phyloP scores from a whole-genome alignment of 257 asterid species.

The Solanum sejunctum region DNA sequence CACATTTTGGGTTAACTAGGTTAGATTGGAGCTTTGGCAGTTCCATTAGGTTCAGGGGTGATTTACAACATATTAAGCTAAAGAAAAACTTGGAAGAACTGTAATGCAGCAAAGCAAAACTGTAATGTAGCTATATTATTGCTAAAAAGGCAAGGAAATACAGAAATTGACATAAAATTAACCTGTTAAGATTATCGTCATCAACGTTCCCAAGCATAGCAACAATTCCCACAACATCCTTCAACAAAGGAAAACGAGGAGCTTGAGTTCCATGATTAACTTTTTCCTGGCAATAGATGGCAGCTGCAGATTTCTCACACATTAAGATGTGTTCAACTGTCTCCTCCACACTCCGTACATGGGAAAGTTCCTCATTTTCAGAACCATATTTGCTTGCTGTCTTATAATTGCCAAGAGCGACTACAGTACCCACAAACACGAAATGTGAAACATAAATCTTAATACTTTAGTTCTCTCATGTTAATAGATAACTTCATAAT shows the following conservation, averaged over 20 bases:
- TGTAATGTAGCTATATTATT: neutral
- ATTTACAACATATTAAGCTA: neutral
- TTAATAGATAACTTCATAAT: too few relatives aligned
- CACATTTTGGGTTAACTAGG: too few relatives aligned
- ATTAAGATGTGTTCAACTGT: slow-evolving; percentile 27
- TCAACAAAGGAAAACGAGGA: slow-evolving; percentile 28
- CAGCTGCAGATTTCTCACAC: slow-evolving; percentile 59
- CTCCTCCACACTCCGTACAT: slow-evolving; percentile 28
- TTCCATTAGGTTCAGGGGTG: too few relatives aligned
- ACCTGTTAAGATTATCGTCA: slow-evolving; percentile 72
- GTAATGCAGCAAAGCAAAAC: neutral
- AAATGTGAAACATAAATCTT: too few relatives aligned
- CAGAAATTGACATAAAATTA: slow-evolving; percentile 9
- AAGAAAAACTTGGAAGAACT: neutral
- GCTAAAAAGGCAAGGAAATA: neutral
- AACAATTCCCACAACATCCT: slow-evolving; percentile 64
- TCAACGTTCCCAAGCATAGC: slow-evolving; percentile 63
- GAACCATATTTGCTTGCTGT: slow-evolving; percentile 10
- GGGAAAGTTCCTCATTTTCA: slow-evolving; percentile 19
- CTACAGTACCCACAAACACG: too few relatives aligned
- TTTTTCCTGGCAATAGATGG: slow-evolving; percentile 33
- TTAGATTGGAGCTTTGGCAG: too few relatives aligned
- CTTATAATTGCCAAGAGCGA: too few relatives aligned
- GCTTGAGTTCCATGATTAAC: slow-evolving; percentile 26
- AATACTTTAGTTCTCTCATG: too few relatives aligned